phyloP scores from a whole-genome alignment of 805 yeast species.

The Isabelozyma rhagii region DNA sequence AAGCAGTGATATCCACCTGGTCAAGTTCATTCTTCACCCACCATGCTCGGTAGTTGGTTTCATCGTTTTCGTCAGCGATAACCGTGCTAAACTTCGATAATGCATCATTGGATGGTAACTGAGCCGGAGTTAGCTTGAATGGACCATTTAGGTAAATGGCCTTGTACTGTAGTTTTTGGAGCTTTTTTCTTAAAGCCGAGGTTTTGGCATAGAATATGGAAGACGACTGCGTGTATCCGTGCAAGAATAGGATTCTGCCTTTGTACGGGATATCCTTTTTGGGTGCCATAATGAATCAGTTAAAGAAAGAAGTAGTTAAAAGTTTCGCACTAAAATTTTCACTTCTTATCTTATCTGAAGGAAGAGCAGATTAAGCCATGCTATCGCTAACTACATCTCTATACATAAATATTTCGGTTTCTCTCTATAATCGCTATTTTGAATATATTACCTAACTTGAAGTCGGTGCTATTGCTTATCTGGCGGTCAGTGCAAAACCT shows the following conservation, averaged over 20 bases:
- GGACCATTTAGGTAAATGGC: conserved; percentile 83
- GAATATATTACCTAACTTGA: too few relatives aligned
- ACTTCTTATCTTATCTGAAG: background rate
- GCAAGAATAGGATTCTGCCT: conserved; percentile 74
- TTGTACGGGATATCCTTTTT: conserved; percentile 8
- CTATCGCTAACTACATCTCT: too few relatives aligned
- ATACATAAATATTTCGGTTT: too few relatives aligned
- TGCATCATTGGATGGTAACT: conserved; percentile 68
- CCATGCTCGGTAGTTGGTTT: conserved; percentile 62
- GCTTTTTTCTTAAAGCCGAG: conserved; percentile 78
- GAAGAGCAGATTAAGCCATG: too few relatives aligned
- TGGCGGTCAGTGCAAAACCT: conserved; percentile 2
- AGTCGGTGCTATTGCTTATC: background rate
- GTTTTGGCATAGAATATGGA: conserved; percentile 83
- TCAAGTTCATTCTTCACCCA: conserved; percentile 58
- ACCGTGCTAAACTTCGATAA: conserved; percentile 47
- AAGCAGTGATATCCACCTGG: conserved; percentile 45
- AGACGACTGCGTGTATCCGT: conserved; percentile 87
- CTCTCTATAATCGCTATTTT: too few relatives aligned
- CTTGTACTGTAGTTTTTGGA: conserved; percentile 64
- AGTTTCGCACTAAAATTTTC: background rate
- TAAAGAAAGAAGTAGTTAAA: background rate
- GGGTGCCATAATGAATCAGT: background rate
- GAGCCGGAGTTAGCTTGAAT: conserved; percentile 56
- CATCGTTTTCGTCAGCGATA: conserved; percentile 23